These are phyloP conservation scores for Penstemon newberryi DNA, from an alignment of 257 asterid genomes.

Conservation along the genomic window DNA sequence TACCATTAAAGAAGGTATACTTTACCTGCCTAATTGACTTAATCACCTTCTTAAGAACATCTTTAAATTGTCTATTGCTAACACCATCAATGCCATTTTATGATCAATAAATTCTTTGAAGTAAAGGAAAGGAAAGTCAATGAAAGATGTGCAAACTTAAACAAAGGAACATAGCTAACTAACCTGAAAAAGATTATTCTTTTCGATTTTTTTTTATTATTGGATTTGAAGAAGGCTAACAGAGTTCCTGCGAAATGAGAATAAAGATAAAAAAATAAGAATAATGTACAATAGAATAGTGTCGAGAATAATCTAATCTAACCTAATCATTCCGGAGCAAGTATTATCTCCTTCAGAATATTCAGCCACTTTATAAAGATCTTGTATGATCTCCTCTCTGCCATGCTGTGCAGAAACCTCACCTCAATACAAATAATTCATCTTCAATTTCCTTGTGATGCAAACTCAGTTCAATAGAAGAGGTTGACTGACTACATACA, in stretches of 20 bases:
- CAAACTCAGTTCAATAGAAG: neutral
- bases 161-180: no score
- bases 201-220: no score
- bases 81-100: constrained; percentile 74
- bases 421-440: constrained; percentile 33
- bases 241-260: no score
- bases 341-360: constrained; percentile 42
- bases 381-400: constrained; percentile 67
- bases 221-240: no score
- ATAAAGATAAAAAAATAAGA: no score
- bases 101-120: neutral
- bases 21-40: constrained; percentile 68
- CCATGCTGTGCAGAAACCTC: constrained; percentile 78
- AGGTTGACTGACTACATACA: constrained; percentile 33
- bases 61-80: constrained; percentile 75
- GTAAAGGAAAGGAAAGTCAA: neutral
- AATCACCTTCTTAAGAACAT: constrained; percentile 64
- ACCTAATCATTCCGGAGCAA: constrained; percentile 78
- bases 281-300: no score
- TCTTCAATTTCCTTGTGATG: neutral
- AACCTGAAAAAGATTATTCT: no score
- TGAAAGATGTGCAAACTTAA: neutral
- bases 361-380: constrained; percentile 29
- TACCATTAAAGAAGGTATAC: neutral
- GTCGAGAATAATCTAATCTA: neutral